Conservation (phyloP, 768 basidiomycete genomes). For the Steccherinum ochraceum region DNA sequence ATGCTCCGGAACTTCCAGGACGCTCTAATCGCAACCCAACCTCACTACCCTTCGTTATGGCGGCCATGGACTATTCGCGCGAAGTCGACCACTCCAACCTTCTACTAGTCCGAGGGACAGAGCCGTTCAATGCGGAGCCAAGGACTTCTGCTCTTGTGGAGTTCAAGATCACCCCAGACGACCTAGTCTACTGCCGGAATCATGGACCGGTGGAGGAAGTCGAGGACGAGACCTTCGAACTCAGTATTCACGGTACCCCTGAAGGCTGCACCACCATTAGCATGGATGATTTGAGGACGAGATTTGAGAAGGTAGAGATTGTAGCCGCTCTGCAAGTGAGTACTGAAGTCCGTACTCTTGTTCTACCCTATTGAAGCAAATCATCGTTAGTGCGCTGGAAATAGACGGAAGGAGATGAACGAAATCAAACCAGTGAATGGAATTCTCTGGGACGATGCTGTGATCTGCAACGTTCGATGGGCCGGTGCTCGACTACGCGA, state of each 20-base stretch:
- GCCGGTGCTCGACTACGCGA: no score
- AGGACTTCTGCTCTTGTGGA: conserved; percentile 47
- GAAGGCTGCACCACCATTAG: conserved; percentile 29
- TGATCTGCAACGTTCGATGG: no score
- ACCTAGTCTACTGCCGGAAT: conserved; percentile 66
- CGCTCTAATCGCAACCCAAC: no score
- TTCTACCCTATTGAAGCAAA: neutral
- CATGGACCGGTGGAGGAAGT: conserved; percentile 56
- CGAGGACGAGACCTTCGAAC: conserved; percentile 35
- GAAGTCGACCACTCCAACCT: conserved; percentile 46
- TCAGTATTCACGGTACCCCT: conserved; percentile 32
- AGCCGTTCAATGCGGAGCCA: conserved; percentile 72
- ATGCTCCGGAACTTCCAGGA: no score
- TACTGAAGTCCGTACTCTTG: neutral
- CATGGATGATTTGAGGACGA: conserved; percentile 32
- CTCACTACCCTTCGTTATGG: no score
- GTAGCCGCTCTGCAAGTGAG: conserved; percentile 25
- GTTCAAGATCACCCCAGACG: conserved; percentile 54
- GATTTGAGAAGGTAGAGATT: conserved; percentile 31
- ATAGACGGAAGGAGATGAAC: no score
- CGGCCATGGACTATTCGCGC: no score
- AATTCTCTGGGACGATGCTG: no score
- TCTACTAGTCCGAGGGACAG: conserved; percentile 36
- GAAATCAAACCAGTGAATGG: no score
- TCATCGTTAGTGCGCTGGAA: no score